phyloP scores from a whole-genome alignment of 2,329 filamentous ascomycete genomes.

The Tolypocladium tundrense region DNA sequence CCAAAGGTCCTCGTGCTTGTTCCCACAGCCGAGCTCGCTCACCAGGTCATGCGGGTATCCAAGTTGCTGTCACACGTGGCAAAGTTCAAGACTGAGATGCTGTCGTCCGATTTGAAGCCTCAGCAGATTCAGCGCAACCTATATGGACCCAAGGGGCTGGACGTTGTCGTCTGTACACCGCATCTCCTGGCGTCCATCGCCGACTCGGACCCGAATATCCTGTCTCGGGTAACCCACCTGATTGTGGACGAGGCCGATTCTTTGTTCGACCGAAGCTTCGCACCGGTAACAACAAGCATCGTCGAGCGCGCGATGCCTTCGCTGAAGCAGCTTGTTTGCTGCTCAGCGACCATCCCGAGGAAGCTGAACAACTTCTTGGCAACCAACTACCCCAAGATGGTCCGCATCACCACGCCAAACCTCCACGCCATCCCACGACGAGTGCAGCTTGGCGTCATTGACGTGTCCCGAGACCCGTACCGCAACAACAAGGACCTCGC shows the following conservation, averaged over 20 bases:
- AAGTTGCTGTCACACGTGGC: conserved; percentile 75
- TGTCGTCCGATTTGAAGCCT: conserved; percentile 68
- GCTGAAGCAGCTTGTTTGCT: conserved; percentile 77
- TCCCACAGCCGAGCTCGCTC: conserved; percentile 83
- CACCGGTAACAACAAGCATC: conserved; percentile 70
- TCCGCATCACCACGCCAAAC: conserved; percentile 85
- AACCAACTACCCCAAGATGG: conserved; percentile 71
- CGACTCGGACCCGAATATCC: conserved; percentile 79
- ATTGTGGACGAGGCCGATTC: conserved; percentile 95
- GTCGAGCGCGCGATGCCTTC: conserved; percentile 75
- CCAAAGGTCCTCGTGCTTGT: conserved; percentile 80
- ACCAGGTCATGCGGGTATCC: conserved; percentile 71
- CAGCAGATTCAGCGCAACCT: conserved; percentile 76
- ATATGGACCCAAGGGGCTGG: conserved; percentile 71
- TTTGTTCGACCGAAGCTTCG: conserved; percentile 86
- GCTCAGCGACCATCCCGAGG: conserved; percentile 90
- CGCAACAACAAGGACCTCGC: conserved; percentile 86
- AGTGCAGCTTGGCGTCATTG: conserved; percentile 87
- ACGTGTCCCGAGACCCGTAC: conserved; percentile 88
- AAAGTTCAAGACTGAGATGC: conserved; percentile 77
- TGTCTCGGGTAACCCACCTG: conserved; percentile 82
- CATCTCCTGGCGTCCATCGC: conserved; percentile 84
- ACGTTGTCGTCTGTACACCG: conserved; percentile 79
- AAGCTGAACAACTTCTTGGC: conserved; percentile 80
- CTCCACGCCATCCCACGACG: conserved; percentile 90